Evolutionary conservation across 148 eudicot species (phyloP), one percentile per base, ranked within the genome.

Genomic region (Polygonum maritimum): DNA sequence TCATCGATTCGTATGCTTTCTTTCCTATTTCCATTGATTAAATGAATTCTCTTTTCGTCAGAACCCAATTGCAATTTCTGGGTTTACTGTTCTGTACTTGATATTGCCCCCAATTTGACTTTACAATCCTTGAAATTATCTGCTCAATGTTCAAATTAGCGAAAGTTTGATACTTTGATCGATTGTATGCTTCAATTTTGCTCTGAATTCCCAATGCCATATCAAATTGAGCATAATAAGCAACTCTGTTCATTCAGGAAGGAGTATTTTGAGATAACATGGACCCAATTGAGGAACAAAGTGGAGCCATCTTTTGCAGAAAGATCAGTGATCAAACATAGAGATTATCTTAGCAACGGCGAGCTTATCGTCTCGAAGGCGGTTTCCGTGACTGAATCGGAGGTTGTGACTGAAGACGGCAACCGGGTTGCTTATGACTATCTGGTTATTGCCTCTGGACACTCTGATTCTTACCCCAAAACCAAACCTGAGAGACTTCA

Each of bases 371-470:
- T 82, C 3, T 84, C 90, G 33, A 69, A 71, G 44, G 92, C 85
- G 14, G 75, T 85, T 73, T 71, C 79, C 31, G 74, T 85, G 49
- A 78, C 83, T 5, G 75, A 79, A 22, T 74, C 78, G 62, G 85
- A 85, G 55, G 88, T 89, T 60, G 40, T 84, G 74, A 85, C 87
- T 33, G 81, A 78, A 19, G 87, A 85, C 18, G 92, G 92, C 16
- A 79, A 58, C 22, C 76, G 19, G 41, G 74, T 85, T 75, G 40
- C 85, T 26, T 89, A 85, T 18, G 92, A 89, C 78, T 89, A 82
- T 77, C 85, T 89, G 38, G 92, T 89, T 62, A 81, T 89, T 41
- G 92, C 92, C 72, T 83, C 92, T 9, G 90, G 92, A 41, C 92
- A 87, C 73, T 22, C 72, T 14, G 87, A 85, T 82, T 55, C 65